Conservation (phyloP, 441 rosid species). For the Jatropha podagrica region DNA sequence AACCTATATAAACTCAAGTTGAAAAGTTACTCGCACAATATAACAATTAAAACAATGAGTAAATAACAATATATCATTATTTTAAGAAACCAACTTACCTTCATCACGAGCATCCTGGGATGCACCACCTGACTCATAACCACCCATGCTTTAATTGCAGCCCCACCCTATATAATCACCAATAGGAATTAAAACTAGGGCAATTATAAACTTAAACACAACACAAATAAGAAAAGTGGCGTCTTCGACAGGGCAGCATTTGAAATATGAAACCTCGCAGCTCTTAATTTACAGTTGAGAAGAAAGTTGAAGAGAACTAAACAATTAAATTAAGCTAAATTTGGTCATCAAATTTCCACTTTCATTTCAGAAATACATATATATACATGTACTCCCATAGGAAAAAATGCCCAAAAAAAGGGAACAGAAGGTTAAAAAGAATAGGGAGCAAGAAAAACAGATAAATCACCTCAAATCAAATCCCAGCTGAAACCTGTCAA, state of each 20-base stretch:
- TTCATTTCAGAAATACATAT: background rate
- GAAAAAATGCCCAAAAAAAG: background rate
- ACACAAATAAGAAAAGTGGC: background rate
- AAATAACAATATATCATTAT: background rate
- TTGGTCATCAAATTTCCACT: background rate
- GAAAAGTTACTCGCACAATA: background rate
- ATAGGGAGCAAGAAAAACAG: background rate
- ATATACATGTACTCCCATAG: background rate
- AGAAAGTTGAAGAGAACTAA: background rate
- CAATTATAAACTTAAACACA: background rate
- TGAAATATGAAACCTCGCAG: background rate
- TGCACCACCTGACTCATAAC: constrained; percentile 31
- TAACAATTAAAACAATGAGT: too few species aligned
- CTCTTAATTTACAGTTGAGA: background rate
- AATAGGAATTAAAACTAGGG: background rate
- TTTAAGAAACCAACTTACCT: constrained; percentile 26
- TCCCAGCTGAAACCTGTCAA: background rate
- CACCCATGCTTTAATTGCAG: constrained; percentile 21
- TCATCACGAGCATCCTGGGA: constrained; percentile 46
- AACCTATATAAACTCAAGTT: background rate
- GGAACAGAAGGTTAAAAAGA: background rate
- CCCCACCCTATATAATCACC: constrained; percentile 15
- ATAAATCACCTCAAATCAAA: background rate
- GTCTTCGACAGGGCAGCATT: background rate
- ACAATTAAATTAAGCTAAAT: background rate